Evolutionary conservation across 192 early-diverging fungal species (phyloP).

Genomic region (Phlyctochytrium planicorne): DNA sequence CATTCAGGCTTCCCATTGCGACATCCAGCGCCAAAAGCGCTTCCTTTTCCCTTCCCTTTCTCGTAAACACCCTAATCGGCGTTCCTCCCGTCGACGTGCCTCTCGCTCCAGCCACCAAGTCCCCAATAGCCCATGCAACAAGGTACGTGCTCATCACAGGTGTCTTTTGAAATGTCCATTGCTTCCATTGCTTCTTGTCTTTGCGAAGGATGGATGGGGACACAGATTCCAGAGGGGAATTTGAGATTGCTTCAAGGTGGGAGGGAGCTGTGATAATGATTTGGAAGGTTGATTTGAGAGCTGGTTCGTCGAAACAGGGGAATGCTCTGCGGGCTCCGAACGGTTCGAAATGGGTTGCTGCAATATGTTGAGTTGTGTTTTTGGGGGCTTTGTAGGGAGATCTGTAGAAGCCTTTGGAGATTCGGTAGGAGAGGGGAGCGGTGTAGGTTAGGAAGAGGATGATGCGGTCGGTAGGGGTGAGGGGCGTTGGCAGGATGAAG

Average conservation of each 20-base stretch:
- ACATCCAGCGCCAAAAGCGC: conserved; percentile 34
- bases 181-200: conserved; percentile 11
- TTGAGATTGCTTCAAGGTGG: conserved; percentile 49
- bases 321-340: conserved; percentile 35
- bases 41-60: conserved; percentile 28
- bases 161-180: conserved; percentile 33
- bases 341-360: conserved; percentile 49
- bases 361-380: conserved; percentile 15
- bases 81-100: conserved; percentile 15
- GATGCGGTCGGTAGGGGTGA: background rate
- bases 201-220: background rate
- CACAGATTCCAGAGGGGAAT: conserved; percentile 44
- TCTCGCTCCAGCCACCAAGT: conserved; percentile 19
- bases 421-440: conserved; percentile 5
- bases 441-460: conserved; percentile 22
- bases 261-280: conserved; percentile 41
- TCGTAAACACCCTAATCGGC: conserved; percentile 45
- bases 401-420: conserved; percentile 15
- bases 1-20: conserved; percentile 13
- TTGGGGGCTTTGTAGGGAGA: conserved; percentile 2
- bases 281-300: conserved; percentile 55
- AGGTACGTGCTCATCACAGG: conserved; percentile 40
- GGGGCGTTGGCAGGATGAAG: background rate
- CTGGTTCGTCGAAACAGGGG: conserved; percentile 49
- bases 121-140: conserved; percentile 53